Evolutionary conservation across 768 basidiomycete species (phyloP).

Genomic region (Coprinopsis marcescibilis): DNA sequence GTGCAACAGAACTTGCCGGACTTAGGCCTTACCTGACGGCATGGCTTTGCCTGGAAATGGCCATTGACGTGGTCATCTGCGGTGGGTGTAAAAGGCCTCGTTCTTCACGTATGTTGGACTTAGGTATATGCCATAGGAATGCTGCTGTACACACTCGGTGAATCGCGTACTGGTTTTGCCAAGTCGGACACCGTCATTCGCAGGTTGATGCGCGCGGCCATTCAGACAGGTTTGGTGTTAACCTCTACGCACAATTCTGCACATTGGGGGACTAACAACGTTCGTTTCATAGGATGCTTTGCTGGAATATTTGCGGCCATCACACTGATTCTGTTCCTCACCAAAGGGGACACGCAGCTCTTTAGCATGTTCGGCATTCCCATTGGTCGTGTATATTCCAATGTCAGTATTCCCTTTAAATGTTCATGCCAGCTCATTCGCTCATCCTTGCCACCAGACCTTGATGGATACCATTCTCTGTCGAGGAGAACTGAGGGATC

Average conservation of each 20-base stretch:
- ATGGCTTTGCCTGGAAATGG: constrained; percentile 40
- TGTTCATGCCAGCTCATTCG: background rate
- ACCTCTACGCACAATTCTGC: background rate
- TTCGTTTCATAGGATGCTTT: constrained; percentile 18
- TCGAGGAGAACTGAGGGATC: constrained; percentile 8
- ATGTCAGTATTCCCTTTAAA: constrained; percentile 26
- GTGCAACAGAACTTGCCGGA: background rate
- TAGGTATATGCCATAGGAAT: constrained; percentile 9
- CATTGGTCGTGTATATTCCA: constrained; percentile 33
- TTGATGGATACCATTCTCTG: constrained; percentile 30
- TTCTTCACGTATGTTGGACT: background rate
- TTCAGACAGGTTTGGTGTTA: constrained; percentile 39
- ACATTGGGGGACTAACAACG: background rate
- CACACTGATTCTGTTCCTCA: constrained; percentile 33
- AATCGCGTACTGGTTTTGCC: constrained; percentile 40
- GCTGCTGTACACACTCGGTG: constrained; percentile 23
- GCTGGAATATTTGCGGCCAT: constrained; percentile 39
- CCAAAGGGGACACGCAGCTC: constrained; percentile 22
- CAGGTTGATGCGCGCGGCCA: constrained; percentile 40
- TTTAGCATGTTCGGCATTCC: constrained; percentile 22
- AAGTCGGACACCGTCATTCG: constrained; percentile 41
- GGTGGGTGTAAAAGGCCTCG: constrained; percentile 21
- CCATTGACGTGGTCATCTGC: constrained; percentile 36
- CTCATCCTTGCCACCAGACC: constrained; percentile 23
- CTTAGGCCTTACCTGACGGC: constrained; percentile 7